Percentiles rank a stretch among this genome's conserved stretches.
phyloP scores from a whole-genome alignment of 768 basidiomycete species.

The Kwoniella dendrophila region DNA sequence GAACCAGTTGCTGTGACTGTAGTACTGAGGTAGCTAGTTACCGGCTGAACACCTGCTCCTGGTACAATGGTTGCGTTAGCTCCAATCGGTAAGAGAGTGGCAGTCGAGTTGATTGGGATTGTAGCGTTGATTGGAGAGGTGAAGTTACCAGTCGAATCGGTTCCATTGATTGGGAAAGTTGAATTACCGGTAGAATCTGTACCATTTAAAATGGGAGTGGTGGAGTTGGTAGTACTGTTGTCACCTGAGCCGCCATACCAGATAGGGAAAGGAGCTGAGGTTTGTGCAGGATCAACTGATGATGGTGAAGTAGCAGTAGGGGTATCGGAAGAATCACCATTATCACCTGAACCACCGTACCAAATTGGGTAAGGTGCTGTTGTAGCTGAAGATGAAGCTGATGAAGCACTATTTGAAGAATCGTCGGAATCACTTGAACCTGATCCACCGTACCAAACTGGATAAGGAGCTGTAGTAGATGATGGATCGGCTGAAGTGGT shows the following conservation, averaged over 20 bases:
- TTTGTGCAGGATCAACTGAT: conserved; percentile 15
- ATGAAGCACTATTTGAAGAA: not conserved
- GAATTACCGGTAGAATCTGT: conserved; percentile 8
- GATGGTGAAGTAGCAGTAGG: conserved; percentile 8
- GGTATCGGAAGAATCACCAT: not conserved
- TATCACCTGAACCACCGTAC: conserved; percentile 15
- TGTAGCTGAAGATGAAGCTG: conserved; percentile 4
- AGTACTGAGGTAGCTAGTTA: not conserved
- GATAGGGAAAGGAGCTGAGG: conserved; percentile 14
- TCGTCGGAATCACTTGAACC: conserved; percentile 1
- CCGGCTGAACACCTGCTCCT: conserved; percentile 3
- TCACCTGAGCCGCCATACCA: conserved; percentile 26
- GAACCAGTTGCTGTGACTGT: conserved; percentile 5
- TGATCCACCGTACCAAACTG: conserved; percentile 11
- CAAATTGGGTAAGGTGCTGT: conserved; percentile 9
- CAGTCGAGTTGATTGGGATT: conserved; percentile 2
- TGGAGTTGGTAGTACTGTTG: not conserved
- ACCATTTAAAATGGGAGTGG: conserved; percentile 7
- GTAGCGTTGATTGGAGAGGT: conserved; percentile 14
- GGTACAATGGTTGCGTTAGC: not conserved
- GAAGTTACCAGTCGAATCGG: not conserved
- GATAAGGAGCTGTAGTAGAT: not conserved
- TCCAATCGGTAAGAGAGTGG: not conserved
- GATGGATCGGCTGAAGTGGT: conserved; percentile 16
- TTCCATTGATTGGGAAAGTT: conserved; percentile 12